Percentiles rank a stretch among this genome's conserved stretches.
phyloP scores from a whole-genome alignment of 768 basidiomycete species.

The Amyloporia xantha region DNA sequence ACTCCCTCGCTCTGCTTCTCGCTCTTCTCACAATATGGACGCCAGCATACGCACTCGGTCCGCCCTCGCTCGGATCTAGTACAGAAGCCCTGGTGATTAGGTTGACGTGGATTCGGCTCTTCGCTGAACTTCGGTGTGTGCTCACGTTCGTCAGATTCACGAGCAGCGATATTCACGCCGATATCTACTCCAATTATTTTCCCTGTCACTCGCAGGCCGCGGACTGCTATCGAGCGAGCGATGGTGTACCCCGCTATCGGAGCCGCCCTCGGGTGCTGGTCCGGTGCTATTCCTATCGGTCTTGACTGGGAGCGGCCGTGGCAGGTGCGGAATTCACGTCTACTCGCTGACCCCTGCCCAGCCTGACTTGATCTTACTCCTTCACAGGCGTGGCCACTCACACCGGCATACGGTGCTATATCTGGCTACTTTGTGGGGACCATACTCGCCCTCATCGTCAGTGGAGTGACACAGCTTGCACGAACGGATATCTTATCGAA shows the following conservation, averaged over 20 bases:
- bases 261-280: conserved; percentile 69
- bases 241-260: conserved; percentile 77
- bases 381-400: conserved; percentile 76
- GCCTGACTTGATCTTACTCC: not conserved
- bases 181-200: not conserved
- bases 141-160: conserved; percentile 47
- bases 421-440: conserved; percentile 61
- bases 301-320: conserved; percentile 97
- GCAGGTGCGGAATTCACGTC: conserved; percentile 59
- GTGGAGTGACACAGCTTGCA: conserved; percentile 24
- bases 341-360: not conserved
- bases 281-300: conserved; percentile 76
- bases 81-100: conserved; percentile 45
- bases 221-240: conserved; percentile 66
- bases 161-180: not conserved
- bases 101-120: conserved; percentile 71
- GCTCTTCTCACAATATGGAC: conserved; percentile 60
- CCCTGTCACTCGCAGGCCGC: conserved; percentile 30
- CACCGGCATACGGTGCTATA: conserved; percentile 67
- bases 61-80: conserved; percentile 36
- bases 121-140: conserved; percentile 76
- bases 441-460: conserved; percentile 45
- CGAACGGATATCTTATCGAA: conserved; percentile 7
- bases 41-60: conserved; percentile 63
- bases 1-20: conserved; percentile 60